Evolutionary conservation across 2,329 filamentous ascomycete genomes (phyloP).

Genomic region (Samsoniella hepiali): DNA sequence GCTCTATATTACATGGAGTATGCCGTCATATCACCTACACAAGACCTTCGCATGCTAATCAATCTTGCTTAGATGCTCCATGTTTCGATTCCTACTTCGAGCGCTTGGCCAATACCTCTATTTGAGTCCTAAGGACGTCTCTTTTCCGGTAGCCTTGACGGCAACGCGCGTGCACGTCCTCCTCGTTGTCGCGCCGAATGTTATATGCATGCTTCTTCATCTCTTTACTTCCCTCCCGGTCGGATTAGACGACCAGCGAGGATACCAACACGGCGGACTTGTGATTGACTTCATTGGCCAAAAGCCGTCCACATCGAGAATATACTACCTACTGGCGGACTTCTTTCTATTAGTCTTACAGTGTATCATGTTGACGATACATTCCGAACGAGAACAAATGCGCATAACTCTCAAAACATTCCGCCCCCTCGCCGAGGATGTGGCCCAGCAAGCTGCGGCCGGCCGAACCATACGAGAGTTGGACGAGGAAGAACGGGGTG

Average conservation of each 20-base stretch:
- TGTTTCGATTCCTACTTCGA: conserved; percentile 60
- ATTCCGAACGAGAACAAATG: conserved; percentile 57
- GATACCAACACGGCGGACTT: conserved; percentile 65
- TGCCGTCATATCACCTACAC: conserved; percentile 21
- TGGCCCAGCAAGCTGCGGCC: conserved; percentile 27
- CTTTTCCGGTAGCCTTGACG: conserved; percentile 53
- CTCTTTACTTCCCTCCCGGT: conserved; percentile 51
- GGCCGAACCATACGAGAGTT: conserved; percentile 44
- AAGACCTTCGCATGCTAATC: neutral
- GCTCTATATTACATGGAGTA: conserved; percentile 70
- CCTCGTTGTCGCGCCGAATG: conserved; percentile 55
- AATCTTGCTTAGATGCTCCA: conserved; percentile 52
- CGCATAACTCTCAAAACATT: conserved; percentile 45
- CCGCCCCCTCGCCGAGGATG: conserved; percentile 31
- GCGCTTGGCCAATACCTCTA: conserved; percentile 59
- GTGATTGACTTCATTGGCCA: conserved; percentile 68
- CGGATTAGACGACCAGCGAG: conserved; percentile 59
- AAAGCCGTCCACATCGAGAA: conserved; percentile 55
- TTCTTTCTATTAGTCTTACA: conserved; percentile 55
- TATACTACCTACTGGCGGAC: conserved; percentile 56
- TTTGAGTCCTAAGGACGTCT: conserved; percentile 59
- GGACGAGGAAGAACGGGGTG: conserved; percentile 56
- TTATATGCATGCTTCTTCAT: conserved; percentile 60
- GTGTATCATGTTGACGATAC: conserved; percentile 61
- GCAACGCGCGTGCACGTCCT: conserved; percentile 55